phyloP scores from a whole-genome alignment of 495 filamentous ascomycete genomes.

The Talaromyces trachyspermus region DNA sequence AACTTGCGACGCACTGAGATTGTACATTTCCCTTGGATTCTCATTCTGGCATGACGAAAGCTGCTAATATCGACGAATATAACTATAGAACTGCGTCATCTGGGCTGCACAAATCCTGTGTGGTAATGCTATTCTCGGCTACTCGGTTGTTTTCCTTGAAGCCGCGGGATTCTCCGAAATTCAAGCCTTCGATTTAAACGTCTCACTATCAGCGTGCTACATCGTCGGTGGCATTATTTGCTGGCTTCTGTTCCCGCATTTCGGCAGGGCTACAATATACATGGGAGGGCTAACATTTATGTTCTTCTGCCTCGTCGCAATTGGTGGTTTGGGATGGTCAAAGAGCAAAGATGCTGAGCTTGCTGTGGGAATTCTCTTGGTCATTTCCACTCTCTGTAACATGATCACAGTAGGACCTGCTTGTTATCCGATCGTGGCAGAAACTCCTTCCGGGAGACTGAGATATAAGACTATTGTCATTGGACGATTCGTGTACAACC shows the following conservation, averaged over 20 bases:
- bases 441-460: conserved; percentile 52
- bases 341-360: conserved; percentile 24
- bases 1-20: conserved; percentile 67
- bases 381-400: conserved; percentile 40
- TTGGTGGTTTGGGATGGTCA: conserved; percentile 54
- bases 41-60: background rate
- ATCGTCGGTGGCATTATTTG: conserved; percentile 56
- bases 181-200: conserved; percentile 51
- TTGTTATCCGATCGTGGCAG: conserved; percentile 59
- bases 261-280: conserved; percentile 55
- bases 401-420: conserved; percentile 57
- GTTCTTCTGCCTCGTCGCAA: conserved; percentile 48
- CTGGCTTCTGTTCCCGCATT: conserved; percentile 52
- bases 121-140: conserved; percentile 59
- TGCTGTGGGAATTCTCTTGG: conserved; percentile 19
- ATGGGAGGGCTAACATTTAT: conserved; percentile 51
- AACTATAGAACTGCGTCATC: conserved; percentile 34
- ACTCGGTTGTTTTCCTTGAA: conserved; percentile 57
- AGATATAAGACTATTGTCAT: conserved; percentile 57
- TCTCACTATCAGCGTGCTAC: conserved; percentile 57
- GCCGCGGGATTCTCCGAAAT: conserved; percentile 48
- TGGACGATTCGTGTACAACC: conserved; percentile 54
- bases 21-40: conserved; percentile 55
- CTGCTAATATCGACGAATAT: background rate
- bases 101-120: conserved; percentile 64